Evolutionary conservation across 768 basidiomycete species (phyloP).

Genomic region (Suillus tomentosus): DNA sequence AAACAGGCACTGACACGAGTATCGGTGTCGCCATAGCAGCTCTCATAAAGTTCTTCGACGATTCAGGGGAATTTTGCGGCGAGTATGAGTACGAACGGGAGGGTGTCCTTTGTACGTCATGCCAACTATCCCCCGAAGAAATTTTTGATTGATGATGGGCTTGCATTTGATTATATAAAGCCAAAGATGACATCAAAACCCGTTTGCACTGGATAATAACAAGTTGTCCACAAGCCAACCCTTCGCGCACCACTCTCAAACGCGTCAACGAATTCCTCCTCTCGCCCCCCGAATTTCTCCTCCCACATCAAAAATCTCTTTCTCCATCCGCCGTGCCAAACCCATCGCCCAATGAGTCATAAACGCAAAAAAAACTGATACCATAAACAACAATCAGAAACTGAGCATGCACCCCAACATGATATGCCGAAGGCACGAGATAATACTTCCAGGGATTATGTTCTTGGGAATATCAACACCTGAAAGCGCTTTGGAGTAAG

Average conservation of each 20-base stretch:
- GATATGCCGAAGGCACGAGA: constrained; percentile 73
- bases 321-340: neutral
- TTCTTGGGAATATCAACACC: constrained; percentile 66
- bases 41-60: constrained; percentile 59
- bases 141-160: neutral
- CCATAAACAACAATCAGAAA: constrained; percentile 69
- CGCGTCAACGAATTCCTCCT: constrained; percentile 76
- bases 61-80: constrained; percentile 41
- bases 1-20: constrained; percentile 60
- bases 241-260: constrained; percentile 79
- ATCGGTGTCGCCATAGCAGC: constrained; percentile 65
- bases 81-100: constrained; percentile 11
- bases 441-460: constrained; percentile 62
- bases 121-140: neutral
- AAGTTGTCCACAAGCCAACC: constrained; percentile 75
- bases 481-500: constrained; percentile 73
- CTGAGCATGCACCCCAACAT: constrained; percentile 52
- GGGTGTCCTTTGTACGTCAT: constrained; percentile 25
- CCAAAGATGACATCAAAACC: constrained; percentile 67
- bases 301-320: neutral
- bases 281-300: constrained; percentile 30
- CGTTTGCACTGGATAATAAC: constrained; percentile 88
- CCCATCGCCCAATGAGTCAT: neutral
- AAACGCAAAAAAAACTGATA: constrained; percentile 28
- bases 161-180: constrained; percentile 19